Evolutionary conservation across 1,284 basidiomycete species (phyloP).

Genomic region (Inonotus hispidus): DNA sequence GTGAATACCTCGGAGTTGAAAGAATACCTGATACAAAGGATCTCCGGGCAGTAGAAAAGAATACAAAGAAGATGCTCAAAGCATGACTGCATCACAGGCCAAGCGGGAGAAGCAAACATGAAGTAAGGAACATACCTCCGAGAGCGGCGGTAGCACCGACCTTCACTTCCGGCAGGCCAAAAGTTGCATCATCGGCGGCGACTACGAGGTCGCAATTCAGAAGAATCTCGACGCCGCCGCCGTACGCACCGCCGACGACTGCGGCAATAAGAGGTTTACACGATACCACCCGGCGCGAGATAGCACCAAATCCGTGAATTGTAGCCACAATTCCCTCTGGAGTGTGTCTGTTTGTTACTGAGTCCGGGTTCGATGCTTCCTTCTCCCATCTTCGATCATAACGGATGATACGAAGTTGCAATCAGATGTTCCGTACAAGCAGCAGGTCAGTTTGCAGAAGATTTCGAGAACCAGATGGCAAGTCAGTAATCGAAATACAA

Average conservation of each 20-base stretch:
- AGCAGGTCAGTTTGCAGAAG: not conserved
- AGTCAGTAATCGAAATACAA: not conserved
- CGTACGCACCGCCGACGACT: conserved; percentile 74
- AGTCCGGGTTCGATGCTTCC: conserved; percentile 25
- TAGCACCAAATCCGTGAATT: conserved; percentile 67
- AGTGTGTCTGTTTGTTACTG: conserved; percentile 36
- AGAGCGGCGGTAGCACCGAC: conserved; percentile 72
- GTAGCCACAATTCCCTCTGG: conserved; percentile 33
- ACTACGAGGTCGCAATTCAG: conserved; percentile 82
- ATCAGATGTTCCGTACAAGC: conserved; percentile 31
- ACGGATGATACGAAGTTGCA: conserved; percentile 34
- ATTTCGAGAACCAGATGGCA: not conserved
- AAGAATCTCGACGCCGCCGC: conserved; percentile 76
- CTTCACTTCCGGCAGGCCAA: conserved; percentile 79
- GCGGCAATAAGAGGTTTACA: conserved; percentile 81
- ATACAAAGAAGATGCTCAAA: not conserved
- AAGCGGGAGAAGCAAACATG: not conserved
- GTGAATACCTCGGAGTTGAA: not conserved
- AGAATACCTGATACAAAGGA: not conserved
- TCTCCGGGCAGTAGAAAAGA: not conserved
- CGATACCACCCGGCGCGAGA: conserved; percentile 60
- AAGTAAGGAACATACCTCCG: conserved; percentile 50
- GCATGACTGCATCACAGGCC: not conserved
- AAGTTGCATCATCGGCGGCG: conserved; percentile 63
- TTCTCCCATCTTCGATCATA: conserved; percentile 1